Evolutionary conservation across 441 rosid species (phyloP).

Genomic region (Dalechampia spathulata): DNA sequence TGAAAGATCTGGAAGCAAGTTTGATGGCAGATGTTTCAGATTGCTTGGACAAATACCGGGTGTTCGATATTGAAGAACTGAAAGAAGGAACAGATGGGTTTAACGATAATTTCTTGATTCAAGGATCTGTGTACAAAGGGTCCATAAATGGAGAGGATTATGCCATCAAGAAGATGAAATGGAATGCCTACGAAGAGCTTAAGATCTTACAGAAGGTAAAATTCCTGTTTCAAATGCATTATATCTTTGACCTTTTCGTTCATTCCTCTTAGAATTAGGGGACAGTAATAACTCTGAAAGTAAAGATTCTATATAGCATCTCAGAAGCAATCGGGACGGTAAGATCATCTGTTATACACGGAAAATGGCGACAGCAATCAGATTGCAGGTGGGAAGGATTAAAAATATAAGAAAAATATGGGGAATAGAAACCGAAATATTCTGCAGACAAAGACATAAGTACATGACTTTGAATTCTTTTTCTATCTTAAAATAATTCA

Average conservation of each 20-base stretch:
- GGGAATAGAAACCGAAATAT: constrained; percentile 3
- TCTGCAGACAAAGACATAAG: constrained; percentile 21
- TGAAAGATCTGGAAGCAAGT: constrained; percentile 31
- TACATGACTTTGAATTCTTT: constrained; percentile 11
- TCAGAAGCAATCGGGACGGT: not conserved
- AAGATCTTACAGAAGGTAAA: constrained; percentile 63
- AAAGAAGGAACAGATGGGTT: constrained; percentile 55
- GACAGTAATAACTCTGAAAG: not conserved
- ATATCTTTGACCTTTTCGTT: constrained; percentile 4
- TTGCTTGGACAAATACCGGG: constrained; percentile 58
- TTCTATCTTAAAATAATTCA: too few relatives aligned
- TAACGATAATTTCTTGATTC: constrained; percentile 36
- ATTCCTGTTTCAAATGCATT: not conserved
- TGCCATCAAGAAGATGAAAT: constrained; percentile 68
- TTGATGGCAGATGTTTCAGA: constrained; percentile 66
- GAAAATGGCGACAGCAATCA: constrained; percentile 1
- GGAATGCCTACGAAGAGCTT: constrained; percentile 70
- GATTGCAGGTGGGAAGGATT: not conserved
- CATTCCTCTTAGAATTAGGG: not conserved
- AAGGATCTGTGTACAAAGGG: constrained; percentile 61
- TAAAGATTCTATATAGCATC: not conserved
- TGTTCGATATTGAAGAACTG: constrained; percentile 52
- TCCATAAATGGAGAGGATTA: constrained; percentile 37
- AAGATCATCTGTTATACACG: not conserved
- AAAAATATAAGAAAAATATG: not conserved